Evolutionary conservation across 1,284 basidiomycete genomes (phyloP).

Genomic region (Entoloma clypeatum): DNA sequence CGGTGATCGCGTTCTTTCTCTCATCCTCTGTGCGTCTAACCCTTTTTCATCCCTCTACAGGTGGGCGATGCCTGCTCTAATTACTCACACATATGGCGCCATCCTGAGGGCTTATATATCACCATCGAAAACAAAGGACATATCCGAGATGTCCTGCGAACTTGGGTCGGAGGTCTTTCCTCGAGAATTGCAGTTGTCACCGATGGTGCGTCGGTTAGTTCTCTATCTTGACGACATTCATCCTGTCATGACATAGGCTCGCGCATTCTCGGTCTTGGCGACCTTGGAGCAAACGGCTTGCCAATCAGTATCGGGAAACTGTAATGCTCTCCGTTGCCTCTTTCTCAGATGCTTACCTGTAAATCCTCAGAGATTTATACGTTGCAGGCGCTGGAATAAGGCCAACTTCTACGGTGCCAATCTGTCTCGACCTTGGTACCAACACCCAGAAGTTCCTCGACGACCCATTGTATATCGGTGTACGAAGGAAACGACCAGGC

Average conservation of each 20-base stretch:
- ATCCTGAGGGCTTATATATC: conserved; percentile 69
- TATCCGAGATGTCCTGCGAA: conserved; percentile 56
- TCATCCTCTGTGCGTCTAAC: conserved; percentile 9
- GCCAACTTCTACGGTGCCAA: conserved; percentile 58
- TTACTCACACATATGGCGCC: conserved; percentile 72
- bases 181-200: conserved; percentile 73
- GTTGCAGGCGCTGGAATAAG: conserved; percentile 67
- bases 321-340: conserved; percentile 27
- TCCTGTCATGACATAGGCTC: conserved; percentile 40
- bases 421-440: conserved; percentile 76
- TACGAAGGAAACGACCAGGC: conserved; percentile 55
- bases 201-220: conserved; percentile 55
- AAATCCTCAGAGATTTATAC: conserved; percentile 54
- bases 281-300: conserved; percentile 68
- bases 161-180: conserved; percentile 51
- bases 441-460: conserved; percentile 71
- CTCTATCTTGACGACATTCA: conserved; percentile 1
- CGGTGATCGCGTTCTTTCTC: conserved; percentile 31
- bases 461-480: conserved; percentile 81
- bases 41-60: conserved; percentile 30
- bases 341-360: not conserved
- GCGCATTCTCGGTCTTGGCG: conserved; percentile 81
- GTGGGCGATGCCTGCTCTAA: conserved; percentile 80
- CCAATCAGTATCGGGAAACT: conserved; percentile 85
- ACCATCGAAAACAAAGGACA: conserved; percentile 70